Conservation (phyloP, 1,284 basidiomycete species). For the Naganishia albida region DNA sequence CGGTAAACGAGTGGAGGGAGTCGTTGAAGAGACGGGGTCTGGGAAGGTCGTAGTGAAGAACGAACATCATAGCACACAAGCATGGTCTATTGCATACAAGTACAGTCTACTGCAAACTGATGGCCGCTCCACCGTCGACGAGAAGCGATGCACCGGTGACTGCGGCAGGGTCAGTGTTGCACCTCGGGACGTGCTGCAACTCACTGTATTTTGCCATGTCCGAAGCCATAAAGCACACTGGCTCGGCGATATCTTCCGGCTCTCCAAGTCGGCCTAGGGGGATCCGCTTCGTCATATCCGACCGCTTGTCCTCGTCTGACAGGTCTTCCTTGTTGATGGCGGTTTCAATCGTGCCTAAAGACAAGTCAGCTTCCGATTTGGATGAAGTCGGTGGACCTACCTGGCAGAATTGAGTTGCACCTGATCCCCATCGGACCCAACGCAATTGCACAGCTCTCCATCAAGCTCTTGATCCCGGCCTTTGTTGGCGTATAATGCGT, state of each 20-base stretch:
- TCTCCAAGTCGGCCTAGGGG: conserved; percentile 69
- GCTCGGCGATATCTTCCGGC: conserved; percentile 75
- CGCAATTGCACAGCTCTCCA: conserved; percentile 79
- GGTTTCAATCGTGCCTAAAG: conserved; percentile 69
- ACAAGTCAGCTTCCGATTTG: conserved; percentile 45
- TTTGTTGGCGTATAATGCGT: conserved; percentile 80
- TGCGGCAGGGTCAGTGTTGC: conserved; percentile 16
- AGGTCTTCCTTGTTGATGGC: conserved; percentile 76
- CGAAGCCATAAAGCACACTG: conserved; percentile 72
- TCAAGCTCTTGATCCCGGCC: conserved; percentile 74
- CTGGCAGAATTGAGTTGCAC: conserved; percentile 59
- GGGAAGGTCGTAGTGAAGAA: background rate
- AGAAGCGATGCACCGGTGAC: conserved; percentile 66
- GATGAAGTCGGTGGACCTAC: conserved; percentile 35
- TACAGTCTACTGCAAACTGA: conserved; percentile 65
- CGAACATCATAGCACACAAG: too few relatives aligned
- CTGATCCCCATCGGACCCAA: conserved; percentile 73
- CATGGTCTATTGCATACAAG: background rate
- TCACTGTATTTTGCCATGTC: conserved; percentile 70
- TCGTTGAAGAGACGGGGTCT: background rate
- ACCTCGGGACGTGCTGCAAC: conserved; percentile 41
- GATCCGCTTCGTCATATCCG: conserved; percentile 68
- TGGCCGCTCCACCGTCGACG: conserved; percentile 76
- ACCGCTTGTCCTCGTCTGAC: conserved; percentile 62
- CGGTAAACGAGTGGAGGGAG: conserved; percentile 12